Percentiles rank a stretch among this genome's conserved stretches.
Evolutionary conservation across 768 basidiomycete genomes (phyloP).

Genomic region (Collybia mongolica): DNA sequence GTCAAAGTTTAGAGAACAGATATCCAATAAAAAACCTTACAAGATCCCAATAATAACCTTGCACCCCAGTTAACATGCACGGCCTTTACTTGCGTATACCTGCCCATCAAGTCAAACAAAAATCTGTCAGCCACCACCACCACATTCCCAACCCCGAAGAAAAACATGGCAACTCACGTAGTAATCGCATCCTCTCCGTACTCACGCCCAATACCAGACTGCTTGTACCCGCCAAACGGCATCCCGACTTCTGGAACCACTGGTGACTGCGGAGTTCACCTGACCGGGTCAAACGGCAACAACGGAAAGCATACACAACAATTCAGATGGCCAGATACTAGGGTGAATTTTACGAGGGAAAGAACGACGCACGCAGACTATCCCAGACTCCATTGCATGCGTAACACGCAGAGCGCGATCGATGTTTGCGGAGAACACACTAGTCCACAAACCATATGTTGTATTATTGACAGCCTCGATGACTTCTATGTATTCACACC

Average conservation of each 20-base stretch:
- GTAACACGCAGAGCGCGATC: constrained; percentile 20
- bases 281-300: background rate
- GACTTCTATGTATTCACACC: constrained; percentile 15
- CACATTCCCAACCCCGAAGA: too few species aligned
- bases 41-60: too few species aligned
- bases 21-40: too few species aligned
- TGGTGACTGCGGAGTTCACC: constrained; percentile 15
- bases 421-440: constrained; percentile 19
- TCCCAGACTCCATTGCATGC: constrained; percentile 22
- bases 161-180: constrained; percentile 9
- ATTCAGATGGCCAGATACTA: too few species aligned
- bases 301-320: too few species aligned
- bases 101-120: background rate
- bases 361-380: constrained; percentile 12
- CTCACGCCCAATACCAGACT: constrained; percentile 22
- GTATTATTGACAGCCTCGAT: constrained; percentile 21
- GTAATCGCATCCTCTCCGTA: constrained; percentile 19
- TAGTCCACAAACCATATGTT: constrained; percentile 16
- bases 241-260: constrained; percentile 3
- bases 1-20: too few species aligned
- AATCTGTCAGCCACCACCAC: background rate
- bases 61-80: too few species aligned
- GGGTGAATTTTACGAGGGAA: too few species aligned
- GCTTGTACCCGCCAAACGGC: constrained; percentile 24
- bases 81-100: constrained; percentile 14